Conservation (phyloP, 129 eudicot species). For the Mikania micrantha region DNA sequence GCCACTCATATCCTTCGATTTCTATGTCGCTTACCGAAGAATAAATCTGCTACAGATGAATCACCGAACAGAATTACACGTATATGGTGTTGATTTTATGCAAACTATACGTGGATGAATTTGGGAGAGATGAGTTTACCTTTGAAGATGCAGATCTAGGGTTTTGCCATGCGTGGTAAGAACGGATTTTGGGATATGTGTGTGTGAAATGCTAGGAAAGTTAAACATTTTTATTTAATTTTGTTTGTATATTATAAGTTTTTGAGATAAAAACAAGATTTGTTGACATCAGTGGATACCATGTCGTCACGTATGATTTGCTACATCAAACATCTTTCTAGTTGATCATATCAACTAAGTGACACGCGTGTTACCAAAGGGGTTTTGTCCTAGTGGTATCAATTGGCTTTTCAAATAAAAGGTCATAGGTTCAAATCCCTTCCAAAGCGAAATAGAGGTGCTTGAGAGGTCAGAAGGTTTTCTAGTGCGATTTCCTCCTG, state of each 20-base stretch:
- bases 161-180: constrained; percentile 54
- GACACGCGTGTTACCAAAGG: too few relatives aligned
- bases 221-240: neutral
- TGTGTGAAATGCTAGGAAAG: constrained; percentile 5
- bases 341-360: too few relatives aligned
- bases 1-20: constrained; percentile 27
- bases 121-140: constrained; percentile 21
- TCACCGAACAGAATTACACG: neutral
- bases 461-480: too few relatives aligned
- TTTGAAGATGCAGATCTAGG: constrained; percentile 66
- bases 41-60: constrained; percentile 6
- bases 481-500: too few relatives aligned
- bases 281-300: neutral
- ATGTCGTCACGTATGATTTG: neutral
- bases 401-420: too few relatives aligned
- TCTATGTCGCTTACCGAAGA: neutral
- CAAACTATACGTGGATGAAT: constrained; percentile 22
- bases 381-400: too few relatives aligned
- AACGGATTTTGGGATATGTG: constrained; percentile 14
- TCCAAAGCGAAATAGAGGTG: too few relatives aligned
- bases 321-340: too few relatives aligned
- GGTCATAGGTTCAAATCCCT: too few relatives aligned
- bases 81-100: neutral
- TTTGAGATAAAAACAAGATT: neutral
- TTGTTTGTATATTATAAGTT: neutral